Base-by-base conservation (phyloP, 2,329 filamentous ascomycete species). In the Neocucurbitaria cava region DNA sequence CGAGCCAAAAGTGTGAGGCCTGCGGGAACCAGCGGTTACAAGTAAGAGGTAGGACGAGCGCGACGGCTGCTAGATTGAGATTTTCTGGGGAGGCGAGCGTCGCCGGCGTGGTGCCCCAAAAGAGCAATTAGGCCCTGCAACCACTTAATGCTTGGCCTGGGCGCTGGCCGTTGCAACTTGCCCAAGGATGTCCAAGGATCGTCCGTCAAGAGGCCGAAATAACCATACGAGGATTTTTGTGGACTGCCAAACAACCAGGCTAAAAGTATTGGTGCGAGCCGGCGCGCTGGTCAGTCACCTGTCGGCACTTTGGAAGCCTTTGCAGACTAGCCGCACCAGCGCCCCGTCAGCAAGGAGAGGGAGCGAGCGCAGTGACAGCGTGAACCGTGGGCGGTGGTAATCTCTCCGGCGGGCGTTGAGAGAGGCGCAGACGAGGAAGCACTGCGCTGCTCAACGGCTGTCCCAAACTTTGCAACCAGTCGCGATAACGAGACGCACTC, bases 121-220 rank as follows among this genome's bases (percentile, higher is more conserved):
- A 45, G 23, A 59, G 61, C 45, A 54, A 58, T 56, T 49, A 49
- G 33, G 42, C 31, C 43, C 38, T 50, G 40, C 42, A 49, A 54
- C 61, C 61, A 64, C 49, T 54, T 52, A 54, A 31, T n/a, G 47
- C 50, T 52, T 46, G 55, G 52, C 42, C 52, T 46, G 42, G 18
- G 43, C 49, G 50, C 45, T 38, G n/a, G n/a, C 56, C 50, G 53
- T 49, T 58, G n/a, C n/a, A n/a, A n/a, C n/a, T n/a, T n/a, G n/a
- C n/a, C n/a, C n/a, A n/a, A n/a, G n/a, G n/a, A n/a, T n/a, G 31
- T 48, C 24, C 44, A 55, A 44, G 46, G 35, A 56, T 60, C 47
- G 46, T 26, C 50, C 50, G 54, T 53, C 28, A 45, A 59, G 56
- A 48, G 46, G 51, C 62, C 61, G 62, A 65, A 66, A 64, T 66